Evolutionary conservation across 306 rosid species (phyloP).

Genomic region (Lupinus albus): DNA sequence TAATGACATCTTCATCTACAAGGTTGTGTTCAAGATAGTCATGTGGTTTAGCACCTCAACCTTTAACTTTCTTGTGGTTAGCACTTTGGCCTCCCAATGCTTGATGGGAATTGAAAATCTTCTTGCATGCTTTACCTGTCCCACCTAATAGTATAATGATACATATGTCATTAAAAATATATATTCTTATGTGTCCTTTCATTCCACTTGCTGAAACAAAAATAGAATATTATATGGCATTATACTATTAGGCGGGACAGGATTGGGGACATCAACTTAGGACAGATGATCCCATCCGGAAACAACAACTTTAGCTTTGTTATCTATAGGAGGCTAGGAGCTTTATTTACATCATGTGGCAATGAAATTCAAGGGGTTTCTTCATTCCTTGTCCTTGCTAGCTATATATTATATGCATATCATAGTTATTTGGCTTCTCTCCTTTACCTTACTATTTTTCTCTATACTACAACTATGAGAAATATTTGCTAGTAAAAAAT

Average conservation of each 20-base stretch:
- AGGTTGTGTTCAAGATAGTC: slow-evolving; percentile 53
- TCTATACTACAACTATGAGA: too few species aligned
- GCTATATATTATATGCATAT: slow-evolving; percentile 34
- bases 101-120: slow-evolving; percentile 92
- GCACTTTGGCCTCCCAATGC: slow-evolving; percentile 98
- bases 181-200: too few species aligned
- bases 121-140: slow-evolving; percentile 96
- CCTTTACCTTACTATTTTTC: too few species aligned
- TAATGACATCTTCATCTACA: slow-evolving; percentile 60
- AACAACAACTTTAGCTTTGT: slow-evolving; percentile 59
- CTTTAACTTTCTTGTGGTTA: slow-evolving; percentile 93
- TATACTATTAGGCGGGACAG: too few species aligned
- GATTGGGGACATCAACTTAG: too few species aligned
- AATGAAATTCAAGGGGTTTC: slow-evolving; percentile 55
- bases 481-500: too few species aligned
- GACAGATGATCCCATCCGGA: too few species aligned
- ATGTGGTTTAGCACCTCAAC: slow-evolving; percentile 81
- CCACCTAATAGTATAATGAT: too few species aligned
- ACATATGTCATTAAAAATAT: too few species aligned
- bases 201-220: too few species aligned
- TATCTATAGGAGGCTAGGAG: slow-evolving; percentile 41
- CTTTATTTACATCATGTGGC: slow-evolving; percentile 42
- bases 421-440: too few species aligned
- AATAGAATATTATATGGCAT: too few species aligned
- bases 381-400: slow-evolving; percentile 70